phyloP scores from a whole-genome alignment of 2,329 filamentous ascomycete genomes.

The Neofusicoccum ribis region DNA sequence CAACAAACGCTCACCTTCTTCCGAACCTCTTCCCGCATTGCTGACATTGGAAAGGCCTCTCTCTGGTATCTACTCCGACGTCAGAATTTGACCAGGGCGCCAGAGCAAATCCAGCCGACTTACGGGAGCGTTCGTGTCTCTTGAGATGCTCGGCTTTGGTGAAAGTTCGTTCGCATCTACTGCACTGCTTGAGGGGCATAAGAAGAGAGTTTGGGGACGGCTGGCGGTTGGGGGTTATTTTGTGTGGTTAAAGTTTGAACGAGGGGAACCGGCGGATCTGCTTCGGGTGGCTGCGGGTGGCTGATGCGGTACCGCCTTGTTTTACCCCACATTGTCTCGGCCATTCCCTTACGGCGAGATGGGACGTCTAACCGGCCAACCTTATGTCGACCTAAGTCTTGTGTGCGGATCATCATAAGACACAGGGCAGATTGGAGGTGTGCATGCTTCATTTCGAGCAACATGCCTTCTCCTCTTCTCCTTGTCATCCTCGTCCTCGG shows the following conservation, averaged over 20 bases:
- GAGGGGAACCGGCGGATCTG: neutral
- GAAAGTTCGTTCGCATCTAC: constrained; percentile 54
- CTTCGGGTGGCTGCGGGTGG: neutral
- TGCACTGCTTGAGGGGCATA: constrained; percentile 43
- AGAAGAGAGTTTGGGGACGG: neutral
- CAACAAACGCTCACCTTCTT: constrained; percentile 45
- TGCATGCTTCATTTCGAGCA: too few relatives aligned
- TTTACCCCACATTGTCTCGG: neutral
- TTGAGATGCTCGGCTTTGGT: constrained; percentile 59
- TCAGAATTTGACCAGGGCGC: neutral
- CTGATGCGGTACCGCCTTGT: neutral
- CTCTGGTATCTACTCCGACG: neutral
- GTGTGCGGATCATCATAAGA: too few relatives aligned
- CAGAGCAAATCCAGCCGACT: neutral
- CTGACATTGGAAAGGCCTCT: constrained; percentile 53
- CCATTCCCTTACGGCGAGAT: neutral
- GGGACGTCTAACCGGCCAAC: too few relatives aligned
- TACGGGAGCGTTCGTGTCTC: constrained; percentile 56
- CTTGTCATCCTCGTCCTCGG: too few relatives aligned
- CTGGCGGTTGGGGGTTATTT: too few relatives aligned
- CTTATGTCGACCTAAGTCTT: too few relatives aligned
- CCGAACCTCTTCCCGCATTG: constrained; percentile 58
- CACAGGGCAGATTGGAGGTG: too few relatives aligned
- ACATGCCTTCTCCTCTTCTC: too few relatives aligned
- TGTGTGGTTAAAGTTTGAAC: neutral